Conservation (phyloP, 2,329 filamentous ascomycete species). For the Leptographium wingfieldii region DNA sequence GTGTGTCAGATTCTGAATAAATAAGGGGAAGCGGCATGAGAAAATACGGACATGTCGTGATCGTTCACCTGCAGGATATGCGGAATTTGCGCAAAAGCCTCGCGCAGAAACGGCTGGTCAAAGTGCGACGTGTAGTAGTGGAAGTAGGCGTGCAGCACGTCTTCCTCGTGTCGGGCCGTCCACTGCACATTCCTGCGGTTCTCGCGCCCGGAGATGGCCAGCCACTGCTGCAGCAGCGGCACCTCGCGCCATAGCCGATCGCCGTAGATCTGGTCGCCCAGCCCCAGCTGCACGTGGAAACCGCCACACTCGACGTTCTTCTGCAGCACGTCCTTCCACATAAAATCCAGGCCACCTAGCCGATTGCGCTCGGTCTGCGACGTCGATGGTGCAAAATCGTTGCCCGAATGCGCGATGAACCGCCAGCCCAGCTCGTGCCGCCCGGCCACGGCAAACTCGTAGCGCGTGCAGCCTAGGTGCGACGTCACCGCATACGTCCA, state of each 20-base stretch:
- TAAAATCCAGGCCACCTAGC: slow-evolving; percentile 79
- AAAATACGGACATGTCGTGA: slow-evolving; percentile 62
- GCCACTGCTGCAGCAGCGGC: slow-evolving; percentile 86
- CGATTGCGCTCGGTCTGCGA: slow-evolving; percentile 74
- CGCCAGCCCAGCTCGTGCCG: slow-evolving; percentile 86
- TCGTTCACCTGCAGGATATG: slow-evolving; percentile 89
- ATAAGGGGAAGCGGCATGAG: neutral
- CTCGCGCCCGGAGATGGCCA: slow-evolving; percentile 83
- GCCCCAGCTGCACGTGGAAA: slow-evolving; percentile 84
- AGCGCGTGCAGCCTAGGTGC: slow-evolving; percentile 91
- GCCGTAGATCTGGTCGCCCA: slow-evolving; percentile 91
- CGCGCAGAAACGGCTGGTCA: slow-evolving; percentile 85
- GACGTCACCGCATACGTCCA: slow-evolving; percentile 99
- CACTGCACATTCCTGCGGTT: slow-evolving; percentile 81
- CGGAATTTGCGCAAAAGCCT: slow-evolving; percentile 95
- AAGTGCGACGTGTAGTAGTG: slow-evolving; percentile 99
- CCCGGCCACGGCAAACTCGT: slow-evolving; percentile 91
- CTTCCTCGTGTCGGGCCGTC: slow-evolving; percentile 91
- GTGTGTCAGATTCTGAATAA: neutral
- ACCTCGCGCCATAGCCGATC: slow-evolving; percentile 96
- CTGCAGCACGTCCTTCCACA: slow-evolving; percentile 99
- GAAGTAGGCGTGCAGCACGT: slow-evolving; percentile 92
- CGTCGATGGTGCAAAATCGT: slow-evolving; percentile 85
- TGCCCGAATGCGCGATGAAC: slow-evolving; percentile 90
- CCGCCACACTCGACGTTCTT: slow-evolving; percentile 95